A percentile compares a stretch with the other conserved stretches of the same genome.
These are phyloP conservation scores for Rostrohypoxylon terebratum DNA, from an alignment of 495 filamentous ascomycete genomes.

Conservation along the genomic window DNA sequence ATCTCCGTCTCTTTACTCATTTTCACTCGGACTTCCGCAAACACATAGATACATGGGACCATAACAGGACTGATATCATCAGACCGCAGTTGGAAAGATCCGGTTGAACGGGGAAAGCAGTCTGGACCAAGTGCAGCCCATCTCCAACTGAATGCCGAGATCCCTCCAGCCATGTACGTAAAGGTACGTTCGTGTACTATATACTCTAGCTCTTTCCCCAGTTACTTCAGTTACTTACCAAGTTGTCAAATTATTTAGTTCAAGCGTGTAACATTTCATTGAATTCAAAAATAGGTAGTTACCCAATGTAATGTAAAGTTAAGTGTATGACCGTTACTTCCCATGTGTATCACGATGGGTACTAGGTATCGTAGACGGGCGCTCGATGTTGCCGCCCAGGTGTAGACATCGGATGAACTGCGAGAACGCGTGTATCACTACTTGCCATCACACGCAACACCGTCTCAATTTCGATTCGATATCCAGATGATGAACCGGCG, in stretches of 20 bases:
- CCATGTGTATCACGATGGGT: no score
- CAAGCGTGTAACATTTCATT: no score
- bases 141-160: constrained; percentile 39
- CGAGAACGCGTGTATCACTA: constrained; percentile 14
- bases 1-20: background rate
- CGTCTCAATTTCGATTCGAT: constrained; percentile 21
- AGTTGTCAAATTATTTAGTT: no score
- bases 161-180: constrained; percentile 27
- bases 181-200: constrained; percentile 17
- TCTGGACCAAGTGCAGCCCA: constrained; percentile 17
- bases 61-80: constrained; percentile 20
- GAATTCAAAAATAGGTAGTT: background rate
- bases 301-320: background rate
- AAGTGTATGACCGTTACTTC: background rate
- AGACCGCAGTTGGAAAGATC: constrained; percentile 20
- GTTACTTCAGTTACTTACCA: no score
- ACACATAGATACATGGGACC: background rate
- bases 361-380: no score
- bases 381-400: no score
- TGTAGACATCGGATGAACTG: background rate
- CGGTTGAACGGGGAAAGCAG: constrained; percentile 34
- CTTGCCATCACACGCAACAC: constrained; percentile 26
- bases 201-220: background rate
- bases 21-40: constrained; percentile 32
- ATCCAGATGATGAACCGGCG: constrained; percentile 37